Evolutionary conservation across 768 basidiomycete genomes (phyloP).

Genomic region (Neoboletus brunneissimus): DNA sequence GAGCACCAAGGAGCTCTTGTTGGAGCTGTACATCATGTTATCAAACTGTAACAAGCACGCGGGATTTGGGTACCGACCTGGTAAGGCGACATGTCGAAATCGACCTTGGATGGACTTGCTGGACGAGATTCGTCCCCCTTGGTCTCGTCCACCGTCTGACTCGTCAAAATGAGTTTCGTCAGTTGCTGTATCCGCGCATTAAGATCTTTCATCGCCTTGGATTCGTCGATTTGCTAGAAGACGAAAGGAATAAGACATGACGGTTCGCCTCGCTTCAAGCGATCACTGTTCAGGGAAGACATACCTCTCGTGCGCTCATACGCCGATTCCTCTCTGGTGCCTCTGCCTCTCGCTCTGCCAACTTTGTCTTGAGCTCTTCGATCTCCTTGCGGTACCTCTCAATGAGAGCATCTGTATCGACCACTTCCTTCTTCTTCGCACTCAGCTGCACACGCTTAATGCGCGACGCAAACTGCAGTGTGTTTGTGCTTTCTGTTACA

Average conservation of each 20-base stretch:
- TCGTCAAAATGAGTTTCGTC: constrained; percentile 82
- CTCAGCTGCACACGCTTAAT: constrained; percentile 87
- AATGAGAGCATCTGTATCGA: constrained; percentile 90
- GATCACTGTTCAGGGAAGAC: neutral
- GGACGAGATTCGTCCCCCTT: constrained; percentile 73
- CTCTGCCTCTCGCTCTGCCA: constrained; percentile 68
- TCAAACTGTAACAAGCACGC: neutral
- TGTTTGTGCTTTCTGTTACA: constrained; percentile 81
- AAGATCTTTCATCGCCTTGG: constrained; percentile 80
- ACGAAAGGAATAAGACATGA: neutral
- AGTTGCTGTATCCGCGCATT: constrained; percentile 78
- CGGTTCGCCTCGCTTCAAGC: neutral
- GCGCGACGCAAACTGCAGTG: constrained; percentile 85
- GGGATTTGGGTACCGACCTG: constrained; percentile 45
- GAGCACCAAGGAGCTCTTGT: constrained; percentile 80
- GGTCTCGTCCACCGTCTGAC: constrained; percentile 72
- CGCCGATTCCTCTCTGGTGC: constrained; percentile 44
- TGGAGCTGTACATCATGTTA: constrained; percentile 52
- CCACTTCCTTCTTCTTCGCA: constrained; percentile 90
- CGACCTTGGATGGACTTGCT: constrained; percentile 80
- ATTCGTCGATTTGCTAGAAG: constrained; percentile 75
- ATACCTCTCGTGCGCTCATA: constrained; percentile 46
- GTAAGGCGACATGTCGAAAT: constrained; percentile 87
- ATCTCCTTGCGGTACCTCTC: constrained; percentile 95
- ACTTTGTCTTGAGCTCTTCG: constrained; percentile 75